These are phyloP conservation scores for Bassia scoparia DNA, from an alignment of 148 eudicot genomes.

Conservation along the genomic window DNA sequence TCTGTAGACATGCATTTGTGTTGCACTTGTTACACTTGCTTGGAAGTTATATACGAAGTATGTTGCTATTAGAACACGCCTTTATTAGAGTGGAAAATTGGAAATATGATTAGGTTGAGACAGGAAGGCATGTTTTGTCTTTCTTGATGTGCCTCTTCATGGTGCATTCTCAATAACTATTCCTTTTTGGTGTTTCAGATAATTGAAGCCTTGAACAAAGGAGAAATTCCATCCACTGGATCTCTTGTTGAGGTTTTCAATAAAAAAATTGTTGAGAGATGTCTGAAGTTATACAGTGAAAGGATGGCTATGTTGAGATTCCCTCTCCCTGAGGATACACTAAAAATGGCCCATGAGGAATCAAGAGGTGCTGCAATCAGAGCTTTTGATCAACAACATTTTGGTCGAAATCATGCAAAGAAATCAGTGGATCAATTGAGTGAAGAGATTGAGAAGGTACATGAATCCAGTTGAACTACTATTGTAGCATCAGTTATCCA, in stretches of 20 bases:
- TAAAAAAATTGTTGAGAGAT: constrained; percentile 80
- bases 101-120: neutral
- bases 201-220: constrained; percentile 95
- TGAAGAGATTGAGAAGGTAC: constrained; percentile 83
- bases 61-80: neutral
- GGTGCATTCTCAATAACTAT: neutral
- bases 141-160: neutral
- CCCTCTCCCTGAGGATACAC: constrained; percentile 54
- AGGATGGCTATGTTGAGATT: constrained; percentile 56
- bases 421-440: constrained; percentile 71
- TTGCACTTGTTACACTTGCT: neutral
- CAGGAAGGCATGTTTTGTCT: neutral
- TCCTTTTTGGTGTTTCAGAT: constrained; percentile 49
- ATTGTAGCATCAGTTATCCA: neutral
- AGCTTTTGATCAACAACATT: constrained; percentile 83
- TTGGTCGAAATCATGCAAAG: constrained; percentile 93
- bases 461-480: constrained; percentile 1
- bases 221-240: constrained; percentile 96
- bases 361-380: constrained; percentile 53
- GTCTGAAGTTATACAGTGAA: constrained; percentile 66
- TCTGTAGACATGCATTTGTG: neutral
- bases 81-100: neutral
- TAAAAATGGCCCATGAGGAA: constrained; percentile 55
- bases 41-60: neutral
- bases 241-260: constrained; percentile 97